Percentiles rank a stretch among this genome's conserved stretches.
Conservation (phyloP, 192 early-diverging fungal species). For the Borealophlyctis nickersoniae region DNA sequence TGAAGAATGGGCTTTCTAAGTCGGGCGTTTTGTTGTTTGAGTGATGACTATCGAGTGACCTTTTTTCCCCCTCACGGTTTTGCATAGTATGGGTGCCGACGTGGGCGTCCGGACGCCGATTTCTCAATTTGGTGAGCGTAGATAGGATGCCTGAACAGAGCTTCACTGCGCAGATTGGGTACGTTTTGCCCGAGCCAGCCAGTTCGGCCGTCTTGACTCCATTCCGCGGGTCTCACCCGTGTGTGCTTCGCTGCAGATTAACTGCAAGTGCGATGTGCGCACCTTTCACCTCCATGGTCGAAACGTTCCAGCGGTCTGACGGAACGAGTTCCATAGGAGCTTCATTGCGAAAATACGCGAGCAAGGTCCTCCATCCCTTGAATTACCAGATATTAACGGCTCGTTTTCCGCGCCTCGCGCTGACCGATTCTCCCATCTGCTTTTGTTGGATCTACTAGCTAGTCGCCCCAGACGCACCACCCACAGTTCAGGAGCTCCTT, state of each 20-base stretch:
- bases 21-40: too few species aligned
- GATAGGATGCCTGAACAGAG: constrained; percentile 65
- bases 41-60: too few species aligned
- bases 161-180: constrained; percentile 65
- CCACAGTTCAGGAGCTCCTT: constrained; percentile 11
- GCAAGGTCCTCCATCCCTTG: too few species aligned
- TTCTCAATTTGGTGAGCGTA: constrained; percentile 59
- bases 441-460: too few species aligned
- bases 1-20: too few species aligned
- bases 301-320: neutral
- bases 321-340: too few species aligned
- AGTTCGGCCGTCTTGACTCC: constrained; percentile 30
- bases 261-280: constrained; percentile 24
- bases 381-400: too few species aligned
- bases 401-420: too few species aligned
- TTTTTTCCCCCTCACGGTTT: too few species aligned
- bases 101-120: constrained; percentile 75
- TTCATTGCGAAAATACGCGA: too few species aligned
- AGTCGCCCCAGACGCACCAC: constrained; percentile 14
- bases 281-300: constrained; percentile 5
- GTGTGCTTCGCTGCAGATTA: constrained; percentile 41
- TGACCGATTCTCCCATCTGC: too few species aligned
- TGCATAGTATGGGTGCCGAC: constrained; percentile 68
- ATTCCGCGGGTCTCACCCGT: constrained; percentile 30
- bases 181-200: constrained; percentile 40